These are phyloP conservation scores for Rickenella mellea DNA, from an alignment of 768 basidiomycete species.

Conservation along the genomic window DNA sequence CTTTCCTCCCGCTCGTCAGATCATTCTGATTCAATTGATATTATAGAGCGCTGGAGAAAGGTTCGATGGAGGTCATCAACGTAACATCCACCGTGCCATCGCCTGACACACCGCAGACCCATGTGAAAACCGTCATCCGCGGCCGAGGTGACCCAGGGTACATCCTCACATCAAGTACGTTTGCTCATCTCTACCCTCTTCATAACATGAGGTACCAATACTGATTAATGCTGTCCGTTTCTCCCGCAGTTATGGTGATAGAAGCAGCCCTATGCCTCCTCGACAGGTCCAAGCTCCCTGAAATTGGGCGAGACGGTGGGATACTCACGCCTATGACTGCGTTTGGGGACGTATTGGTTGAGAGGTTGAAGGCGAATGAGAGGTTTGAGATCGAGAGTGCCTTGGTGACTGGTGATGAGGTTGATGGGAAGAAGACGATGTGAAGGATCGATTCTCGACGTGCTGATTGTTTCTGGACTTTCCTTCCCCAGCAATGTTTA, in stretches of 20 bases:
- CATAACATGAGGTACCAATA: no score
- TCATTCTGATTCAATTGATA: conserved; percentile 29
- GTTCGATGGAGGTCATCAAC: conserved; percentile 57
- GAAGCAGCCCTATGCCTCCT: not conserved
- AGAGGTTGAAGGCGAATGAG: conserved; percentile 51
- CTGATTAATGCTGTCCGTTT: not conserved
- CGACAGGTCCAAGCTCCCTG: not conserved
- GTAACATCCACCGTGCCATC: conserved; percentile 51
- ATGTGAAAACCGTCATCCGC: conserved; percentile 52
- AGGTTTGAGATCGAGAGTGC: conserved; percentile 26
- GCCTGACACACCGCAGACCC: conserved; percentile 22
- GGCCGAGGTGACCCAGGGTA: conserved; percentile 78
- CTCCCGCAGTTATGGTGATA: not conserved
- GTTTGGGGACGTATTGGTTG: conserved; percentile 66
- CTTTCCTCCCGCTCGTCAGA: not conserved
- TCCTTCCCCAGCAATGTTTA: no score
- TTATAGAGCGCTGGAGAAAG: conserved; percentile 45
- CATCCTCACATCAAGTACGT: conserved; percentile 44
- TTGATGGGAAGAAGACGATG: no score
- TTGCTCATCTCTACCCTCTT: not conserved
- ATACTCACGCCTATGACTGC: conserved; percentile 78
- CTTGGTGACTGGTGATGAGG: no score
- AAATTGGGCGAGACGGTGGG: conserved; percentile 42
- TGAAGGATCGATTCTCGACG: no score
- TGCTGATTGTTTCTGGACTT: no score